These are phyloP conservation scores for Debaryomyces nepalensis DNA, from an alignment of 1,139 yeast genomes.

Conservation along the genomic window DNA sequence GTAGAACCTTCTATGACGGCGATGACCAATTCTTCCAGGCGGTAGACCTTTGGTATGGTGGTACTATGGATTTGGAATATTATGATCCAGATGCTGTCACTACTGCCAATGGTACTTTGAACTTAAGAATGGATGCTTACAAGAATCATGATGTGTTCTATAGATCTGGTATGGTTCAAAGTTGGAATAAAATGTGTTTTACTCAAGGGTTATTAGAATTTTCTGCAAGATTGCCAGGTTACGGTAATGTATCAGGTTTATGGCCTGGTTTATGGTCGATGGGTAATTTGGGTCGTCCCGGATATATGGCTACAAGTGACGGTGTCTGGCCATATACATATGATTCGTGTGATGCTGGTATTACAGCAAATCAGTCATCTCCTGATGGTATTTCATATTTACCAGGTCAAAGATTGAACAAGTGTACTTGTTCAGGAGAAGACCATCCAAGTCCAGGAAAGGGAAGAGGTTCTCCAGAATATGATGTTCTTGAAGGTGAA, in stretches of 20 bases:
- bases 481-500: conserved; percentile 82
- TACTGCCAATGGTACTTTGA: conserved; percentile 69
- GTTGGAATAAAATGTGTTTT: conserved; percentile 84
- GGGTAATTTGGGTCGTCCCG: conserved; percentile 87
- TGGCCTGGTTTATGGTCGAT: conserved; percentile 95
- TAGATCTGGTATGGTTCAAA: conserved; percentile 83
- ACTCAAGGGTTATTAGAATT: conserved; percentile 76
- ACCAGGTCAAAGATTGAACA: conserved; percentile 74
- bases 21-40: conserved; percentile 88
- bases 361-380: conserved; percentile 85
- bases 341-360: conserved; percentile 82
- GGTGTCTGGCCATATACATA: conserved; percentile 94
- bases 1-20: conserved; percentile 80
- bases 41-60: conserved; percentile 75
- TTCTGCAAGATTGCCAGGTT: conserved; percentile 72
- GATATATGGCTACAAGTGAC: conserved; percentile 75
- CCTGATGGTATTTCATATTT: conserved; percentile 79
- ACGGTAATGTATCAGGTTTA: conserved; percentile 69
- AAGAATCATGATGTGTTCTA: conserved; percentile 72
- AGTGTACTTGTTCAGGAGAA: conserved; percentile 74
- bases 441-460: conserved; percentile 79
- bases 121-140: conserved; percentile 73
- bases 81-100: conserved; percentile 81
- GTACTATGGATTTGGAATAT: conserved; percentile 87
- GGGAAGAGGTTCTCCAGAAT: conserved; percentile 92